Conservation (phyloP, 257 asterid species). For the Jacaranda copaia region DNA sequence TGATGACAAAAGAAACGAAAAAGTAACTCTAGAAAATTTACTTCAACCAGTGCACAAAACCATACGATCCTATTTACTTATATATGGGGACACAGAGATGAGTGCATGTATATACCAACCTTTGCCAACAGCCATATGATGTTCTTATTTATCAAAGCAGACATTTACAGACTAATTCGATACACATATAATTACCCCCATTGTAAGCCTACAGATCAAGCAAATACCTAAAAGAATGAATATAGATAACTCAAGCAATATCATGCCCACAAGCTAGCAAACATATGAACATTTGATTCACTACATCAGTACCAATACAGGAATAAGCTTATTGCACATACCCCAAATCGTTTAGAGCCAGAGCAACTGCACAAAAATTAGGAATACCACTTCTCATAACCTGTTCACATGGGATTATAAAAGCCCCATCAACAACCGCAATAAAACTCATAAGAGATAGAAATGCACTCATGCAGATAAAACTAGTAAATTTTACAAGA, state of each 20-base stretch:
- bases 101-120: constrained; percentile 1
- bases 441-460: constrained; percentile 1
- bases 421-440: constrained; percentile 30
- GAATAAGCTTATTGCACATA: constrained; percentile 48
- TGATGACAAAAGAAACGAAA: not conserved
- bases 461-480: constrained; percentile 27
- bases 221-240: constrained; percentile 12
- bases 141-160: not conserved
- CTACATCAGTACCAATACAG: constrained; percentile 26
- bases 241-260: constrained; percentile 10
- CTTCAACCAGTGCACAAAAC: not conserved
- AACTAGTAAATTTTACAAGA: constrained; percentile 23
- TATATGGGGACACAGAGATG: not conserved
- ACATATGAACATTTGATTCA: constrained; percentile 22
- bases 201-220: constrained; percentile 12
- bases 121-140: not conserved
- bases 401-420: constrained; percentile 51
- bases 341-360: constrained; percentile 93
- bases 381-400: constrained; percentile 96
- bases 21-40: constrained; percentile 2
- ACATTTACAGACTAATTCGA: not conserved
- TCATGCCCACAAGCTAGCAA: constrained; percentile 23
- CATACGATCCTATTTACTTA: constrained; percentile 4
- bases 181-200: not conserved
- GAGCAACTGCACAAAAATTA: constrained; percentile 97